Conservation (phyloP, 805 yeast genomes). For the Metschnikowia dekortorum region DNA sequence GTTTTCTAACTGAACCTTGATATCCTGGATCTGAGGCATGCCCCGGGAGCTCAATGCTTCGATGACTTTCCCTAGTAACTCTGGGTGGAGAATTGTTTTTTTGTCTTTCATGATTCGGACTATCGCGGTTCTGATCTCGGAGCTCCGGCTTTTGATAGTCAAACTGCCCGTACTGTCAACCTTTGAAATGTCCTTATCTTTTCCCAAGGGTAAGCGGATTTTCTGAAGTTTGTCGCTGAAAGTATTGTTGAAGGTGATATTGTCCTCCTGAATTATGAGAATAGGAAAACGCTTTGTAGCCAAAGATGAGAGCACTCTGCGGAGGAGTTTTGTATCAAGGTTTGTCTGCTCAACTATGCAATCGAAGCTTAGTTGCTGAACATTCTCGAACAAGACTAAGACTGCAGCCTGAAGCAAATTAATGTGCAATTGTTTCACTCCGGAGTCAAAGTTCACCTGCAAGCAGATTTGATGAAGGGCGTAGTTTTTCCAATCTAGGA, state of each 20-base stretch:
- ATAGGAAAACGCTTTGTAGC: conserved; percentile 29
- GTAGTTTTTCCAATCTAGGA: conserved; percentile 39
- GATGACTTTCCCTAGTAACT: conserved; percentile 26
- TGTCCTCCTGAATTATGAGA: conserved; percentile 14
- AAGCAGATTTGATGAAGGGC: conserved; percentile 39
- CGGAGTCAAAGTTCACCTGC: conserved; percentile 26
- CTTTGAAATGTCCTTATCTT: conserved; percentile 8
- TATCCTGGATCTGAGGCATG: conserved; percentile 24
- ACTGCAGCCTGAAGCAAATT: conserved; percentile 44
- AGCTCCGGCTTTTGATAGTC: conserved; percentile 21
- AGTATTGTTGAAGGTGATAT: conserved; percentile 17
- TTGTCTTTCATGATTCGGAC: conserved; percentile 32
- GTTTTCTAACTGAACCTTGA: conserved; percentile 32
- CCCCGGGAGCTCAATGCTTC: conserved; percentile 20
- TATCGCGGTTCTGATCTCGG: conserved; percentile 26
- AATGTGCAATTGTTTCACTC: conserved; percentile 30
- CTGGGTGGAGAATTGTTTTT: conserved; percentile 20
- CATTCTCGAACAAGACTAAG: conserved; percentile 33
- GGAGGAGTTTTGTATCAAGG: conserved; percentile 30
- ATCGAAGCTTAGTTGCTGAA: conserved; percentile 15
- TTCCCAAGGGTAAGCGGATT: conserved; percentile 28
- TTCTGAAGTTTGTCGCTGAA: conserved; percentile 26
- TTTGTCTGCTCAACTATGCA: conserved; percentile 25
- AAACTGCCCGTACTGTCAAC: conserved; percentile 7
- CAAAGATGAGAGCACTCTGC: conserved; percentile 27